These are phyloP conservation scores for Hypoxylon fragiforme DNA, from an alignment of 495 filamentous ascomycete genomes.

Conservation along the genomic window DNA sequence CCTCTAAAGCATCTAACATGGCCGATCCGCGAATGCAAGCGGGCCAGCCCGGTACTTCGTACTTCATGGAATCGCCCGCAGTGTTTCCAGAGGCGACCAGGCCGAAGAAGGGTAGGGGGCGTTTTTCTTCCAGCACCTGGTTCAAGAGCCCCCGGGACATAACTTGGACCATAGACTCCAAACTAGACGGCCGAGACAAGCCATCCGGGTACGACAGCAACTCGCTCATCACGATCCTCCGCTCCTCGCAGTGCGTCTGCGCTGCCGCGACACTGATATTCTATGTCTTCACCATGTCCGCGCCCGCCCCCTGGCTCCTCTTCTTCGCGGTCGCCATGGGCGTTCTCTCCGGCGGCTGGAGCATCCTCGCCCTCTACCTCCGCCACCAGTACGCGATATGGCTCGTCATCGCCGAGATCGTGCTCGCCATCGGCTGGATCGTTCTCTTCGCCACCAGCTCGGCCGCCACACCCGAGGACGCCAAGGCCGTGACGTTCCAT, in stretches of 20 bases:
- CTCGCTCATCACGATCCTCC: conserved; percentile 28
- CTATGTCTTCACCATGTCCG: conserved; percentile 19
- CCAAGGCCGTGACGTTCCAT: conserved; percentile 11
- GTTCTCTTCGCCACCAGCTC: conserved; percentile 8
- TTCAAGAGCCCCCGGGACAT: conserved; percentile 24
- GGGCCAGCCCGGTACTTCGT: no score
- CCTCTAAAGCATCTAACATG: no score
- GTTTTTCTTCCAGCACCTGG: no score
- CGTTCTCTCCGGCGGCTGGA: conserved; percentile 6
- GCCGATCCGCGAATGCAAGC: no score
- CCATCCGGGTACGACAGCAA: conserved; percentile 31
- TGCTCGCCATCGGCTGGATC: conserved; percentile 18
- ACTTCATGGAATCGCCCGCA: no score
- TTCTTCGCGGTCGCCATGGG: not conserved
- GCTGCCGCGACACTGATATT: conserved; percentile 7
- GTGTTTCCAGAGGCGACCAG: no score
- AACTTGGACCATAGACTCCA: conserved; percentile 25
- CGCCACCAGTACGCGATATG: conserved; percentile 24
- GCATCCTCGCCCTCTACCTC: conserved; percentile 15
- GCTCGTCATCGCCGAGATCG: conserved; percentile 15
- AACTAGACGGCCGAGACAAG: conserved; percentile 8
- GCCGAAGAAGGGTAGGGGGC: not conserved
- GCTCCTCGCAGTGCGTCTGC: conserved; percentile 18
- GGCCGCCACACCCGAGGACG: conserved; percentile 3
- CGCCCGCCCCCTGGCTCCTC: conserved; percentile 9